phyloP scores from a whole-genome alignment of 2,329 filamentous ascomycete genomes.

The Nigrospora osmanthi region DNA sequence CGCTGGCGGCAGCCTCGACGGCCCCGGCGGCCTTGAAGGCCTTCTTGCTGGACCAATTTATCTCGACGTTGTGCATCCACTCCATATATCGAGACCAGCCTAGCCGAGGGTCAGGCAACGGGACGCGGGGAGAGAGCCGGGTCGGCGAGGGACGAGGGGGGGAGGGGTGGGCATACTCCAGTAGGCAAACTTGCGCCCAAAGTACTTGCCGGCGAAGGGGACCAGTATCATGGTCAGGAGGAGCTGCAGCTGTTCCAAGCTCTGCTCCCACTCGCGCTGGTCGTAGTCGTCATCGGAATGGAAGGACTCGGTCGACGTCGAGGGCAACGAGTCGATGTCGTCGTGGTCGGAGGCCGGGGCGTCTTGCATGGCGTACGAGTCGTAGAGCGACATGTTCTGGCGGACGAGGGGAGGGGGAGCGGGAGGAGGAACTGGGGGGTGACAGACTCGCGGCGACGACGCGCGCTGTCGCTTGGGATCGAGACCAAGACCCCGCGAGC shows the following conservation, averaged over 20 bases:
- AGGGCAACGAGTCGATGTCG: constrained; percentile 58
- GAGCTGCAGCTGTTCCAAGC: constrained; percentile 86
- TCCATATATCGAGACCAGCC: constrained; percentile 93
- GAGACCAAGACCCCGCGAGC: too few relatives aligned
- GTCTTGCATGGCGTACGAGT: constrained; percentile 46
- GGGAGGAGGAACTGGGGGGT: too few relatives aligned
- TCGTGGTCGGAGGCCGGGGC: constrained; percentile 40
- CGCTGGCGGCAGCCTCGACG: constrained; percentile 49
- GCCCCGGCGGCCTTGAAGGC: constrained; percentile 56
- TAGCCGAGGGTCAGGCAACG: constrained; percentile 24
- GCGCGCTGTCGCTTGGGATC: too few relatives aligned
- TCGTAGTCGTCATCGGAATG: constrained; percentile 65
- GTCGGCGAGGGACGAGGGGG: background rate
- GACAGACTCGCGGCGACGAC: too few relatives aligned
- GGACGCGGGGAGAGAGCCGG: background rate
- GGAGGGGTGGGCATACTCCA: constrained; percentile 63
- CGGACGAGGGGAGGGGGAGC: background rate
- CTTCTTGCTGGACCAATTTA: constrained; percentile 56
- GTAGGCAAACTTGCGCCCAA: constrained; percentile 90
- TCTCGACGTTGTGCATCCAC: constrained; percentile 79
- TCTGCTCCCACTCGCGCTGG: constrained; percentile 91
- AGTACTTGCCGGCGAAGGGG: constrained; percentile 89
- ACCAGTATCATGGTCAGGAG: constrained; percentile 91
- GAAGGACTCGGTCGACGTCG: constrained; percentile 43
- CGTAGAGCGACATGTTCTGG: constrained; percentile 27